These are phyloP conservation scores for Allium sativum DNA, from an alignment of 106 monocot genomes.

Conservation along the genomic window DNA sequence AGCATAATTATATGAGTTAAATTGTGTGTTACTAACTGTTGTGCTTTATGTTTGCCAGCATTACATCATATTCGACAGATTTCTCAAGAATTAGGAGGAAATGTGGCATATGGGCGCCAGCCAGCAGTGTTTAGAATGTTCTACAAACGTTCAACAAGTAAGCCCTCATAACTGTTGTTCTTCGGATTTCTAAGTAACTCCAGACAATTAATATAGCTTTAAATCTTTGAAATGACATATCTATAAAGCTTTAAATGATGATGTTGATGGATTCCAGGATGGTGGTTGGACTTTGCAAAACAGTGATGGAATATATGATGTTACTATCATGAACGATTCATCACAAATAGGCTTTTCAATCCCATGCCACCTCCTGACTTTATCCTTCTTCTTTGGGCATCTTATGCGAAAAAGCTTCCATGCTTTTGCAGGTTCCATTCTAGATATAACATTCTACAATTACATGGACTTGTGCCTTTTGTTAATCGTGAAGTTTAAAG, in stretches of 20 bases:
- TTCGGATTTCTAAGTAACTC: too few species aligned
- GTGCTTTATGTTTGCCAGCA: constrained; percentile 30
- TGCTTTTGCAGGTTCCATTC: constrained; percentile 64
- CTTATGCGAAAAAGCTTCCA: constrained; percentile 84
- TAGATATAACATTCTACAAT: not conserved
- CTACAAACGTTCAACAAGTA: constrained; percentile 75
- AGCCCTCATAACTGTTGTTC: too few species aligned
- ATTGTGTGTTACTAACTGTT: not conserved
- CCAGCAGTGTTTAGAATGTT: constrained; percentile 69
- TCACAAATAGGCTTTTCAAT: constrained; percentile 57
- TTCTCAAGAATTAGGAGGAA: constrained; percentile 65
- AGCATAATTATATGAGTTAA: not conserved
- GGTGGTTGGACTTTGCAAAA: constrained; percentile 40
- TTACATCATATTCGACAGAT: constrained; percentile 72
- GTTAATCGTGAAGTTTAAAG: too few species aligned
- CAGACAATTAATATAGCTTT: too few species aligned
- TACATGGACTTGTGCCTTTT: not conserved
- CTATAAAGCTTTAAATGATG: constrained; percentile 65
- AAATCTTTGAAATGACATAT: not conserved
- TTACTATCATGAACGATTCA: constrained; percentile 61
- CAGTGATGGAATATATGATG: constrained; percentile 61
- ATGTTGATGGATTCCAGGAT: constrained; percentile 51
- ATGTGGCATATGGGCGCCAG: constrained; percentile 57
- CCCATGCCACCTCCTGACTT: constrained; percentile 31
- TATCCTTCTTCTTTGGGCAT: constrained; percentile 55